Base-by-base conservation (phyloP, 345 rosid genomes). In the Noccaea bulbosa region DNA sequence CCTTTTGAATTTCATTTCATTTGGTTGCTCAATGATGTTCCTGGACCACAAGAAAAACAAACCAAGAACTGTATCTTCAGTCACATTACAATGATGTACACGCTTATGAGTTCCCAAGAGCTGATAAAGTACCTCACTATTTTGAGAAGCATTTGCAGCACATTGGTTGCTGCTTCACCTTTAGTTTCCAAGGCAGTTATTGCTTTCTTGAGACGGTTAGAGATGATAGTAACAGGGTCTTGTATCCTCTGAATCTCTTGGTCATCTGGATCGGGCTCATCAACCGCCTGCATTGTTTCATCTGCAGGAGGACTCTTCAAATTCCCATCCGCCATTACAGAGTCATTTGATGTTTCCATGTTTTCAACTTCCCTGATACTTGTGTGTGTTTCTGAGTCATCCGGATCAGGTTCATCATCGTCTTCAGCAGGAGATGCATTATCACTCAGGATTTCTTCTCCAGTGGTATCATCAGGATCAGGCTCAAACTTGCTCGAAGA, bases 251-350 rank as follows among this genome's bases (percentile, higher is more conserved):
- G 83, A 59, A 91, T 49, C 83, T 89, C 99, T 74, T 78, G 70
- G 67, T 87, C 89, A 74, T 88, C 93, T 55, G 88, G 96, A 80
- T 83, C 88, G 2, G 90, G 93, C 73, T 91, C 96, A 72, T 82
- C 83, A 20, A 78, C 81, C 55, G 16, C 33, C 60, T 48, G 11
- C 61, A 62, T 5, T 27, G 45, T 16, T 12, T 35, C 30, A 27
- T 58, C 65, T 58, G 48, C 65, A 47, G 7, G 37, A 45, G 45
- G 44, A 27, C n/a, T 11, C 56, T 14, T 48, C 16, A 24, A 14
- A 48, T 37, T 37, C 9, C 10, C 73, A 57, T 58, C 66, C 8
- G 14, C 34, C 54, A 62, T 10, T 22, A 54, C 33, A 5, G 20
- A 11, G 49, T 58, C 69, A 76, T 70, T 58, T 41, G 74, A 32